Base-by-base conservation (phyloP, 345 rosid species). In the Excoecaria agallocha region DNA sequence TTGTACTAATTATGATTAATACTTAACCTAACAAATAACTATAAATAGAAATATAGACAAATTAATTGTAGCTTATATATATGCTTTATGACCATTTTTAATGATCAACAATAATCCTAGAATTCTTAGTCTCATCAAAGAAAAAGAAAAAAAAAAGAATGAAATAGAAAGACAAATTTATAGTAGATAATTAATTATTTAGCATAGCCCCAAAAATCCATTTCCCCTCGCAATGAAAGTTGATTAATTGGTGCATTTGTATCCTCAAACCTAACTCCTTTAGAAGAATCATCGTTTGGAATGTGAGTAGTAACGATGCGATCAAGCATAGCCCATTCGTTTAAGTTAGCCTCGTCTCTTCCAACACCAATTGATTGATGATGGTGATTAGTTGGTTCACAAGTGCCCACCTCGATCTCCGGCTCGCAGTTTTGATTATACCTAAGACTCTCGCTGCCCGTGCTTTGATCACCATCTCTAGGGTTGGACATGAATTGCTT, bases 131-230 rank as follows among this genome's bases (percentile, higher is more conserved):
- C 8, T 41, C 8, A 41, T 4, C 8, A 41, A 4, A 41, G 45
- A n/a, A n/a, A n/a, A n/a, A n/a, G 8, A 8, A 41, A 82, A 71
- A 62, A 17, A 52, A 8, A 17, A 6, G 1, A 52, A 52, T 4
- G 16, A 12, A 52, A 52, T 52, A 15, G 6, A 52, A 13, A 12
- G 56, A 52, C 15, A 52, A 15, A 16, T 19, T 4, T 52, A 52
- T 52, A 52, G 19, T 1, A 12, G 4, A 19, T 43, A 2, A 20
- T n/a, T 3, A 22, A 62, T 75, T 83, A 90, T 78, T 94, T 92
- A 55, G 78, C 92, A 81, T 88, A 90, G 52, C 92, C 91, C 98
- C 97, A 94, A 73, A 94, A 92, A 45, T 94, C 91, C 98, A 92
- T 94, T 88, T 92, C 98, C 67, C 94, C 92, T 12, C 91, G 87